Evolutionary conservation across 2,329 filamentous ascomycete species (phyloP), one percentile per base, ranked within the genome.

Genomic region (Colletotrichum sp.): DNA sequence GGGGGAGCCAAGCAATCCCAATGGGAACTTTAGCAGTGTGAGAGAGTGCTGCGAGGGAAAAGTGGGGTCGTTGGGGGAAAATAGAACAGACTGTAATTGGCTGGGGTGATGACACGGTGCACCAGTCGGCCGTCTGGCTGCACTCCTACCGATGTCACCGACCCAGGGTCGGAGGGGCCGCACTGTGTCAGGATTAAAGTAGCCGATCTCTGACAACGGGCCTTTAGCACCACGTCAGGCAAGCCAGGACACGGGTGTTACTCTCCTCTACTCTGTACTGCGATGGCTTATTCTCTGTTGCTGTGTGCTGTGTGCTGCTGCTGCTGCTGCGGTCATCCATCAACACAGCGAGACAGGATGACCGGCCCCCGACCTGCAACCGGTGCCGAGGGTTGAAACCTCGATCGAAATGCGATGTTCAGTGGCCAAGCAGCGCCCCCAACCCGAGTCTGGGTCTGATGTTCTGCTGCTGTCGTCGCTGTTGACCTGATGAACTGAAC

Each of bases 131-230:
- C 30, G 65, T 52, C 44, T 52, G n/a, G n/a, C 44, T 52, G 44
- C 44, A 52, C 44, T 52, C 44, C 44, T 8, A 52, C n/a, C 44
- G 44, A 52, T 52, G 44, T 12, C 44, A 52, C n/a, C 44, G 44
- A 52, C 44, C 36, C 24, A 28, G 55, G 44, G 34, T 34, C 34
- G 28, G 36, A 71, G 69, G 28, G 28, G 30, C 62, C 72, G 30
- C 69, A 67, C 62, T 72, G 72, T 72, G 72, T 55, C 72, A 39
- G 34, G 24, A 71, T 71, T 55, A 67, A 62, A 65, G 69, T 75
- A 39, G 60, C 72, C 60, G 62, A 72, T 67, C 69, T 72, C 72
- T 67, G 39, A 63, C 52, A 72, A 67, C 36, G 21, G 52, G 28
- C 49, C 18, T 21, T n/a, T 52, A 24, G 59, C 64, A 66, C 36